A percentile compares a stretch with the other conserved stretches of the same genome.
Evolutionary conservation across 2,329 filamentous ascomycete species (phyloP).

Genomic region (Fusarium acutatum): DNA sequence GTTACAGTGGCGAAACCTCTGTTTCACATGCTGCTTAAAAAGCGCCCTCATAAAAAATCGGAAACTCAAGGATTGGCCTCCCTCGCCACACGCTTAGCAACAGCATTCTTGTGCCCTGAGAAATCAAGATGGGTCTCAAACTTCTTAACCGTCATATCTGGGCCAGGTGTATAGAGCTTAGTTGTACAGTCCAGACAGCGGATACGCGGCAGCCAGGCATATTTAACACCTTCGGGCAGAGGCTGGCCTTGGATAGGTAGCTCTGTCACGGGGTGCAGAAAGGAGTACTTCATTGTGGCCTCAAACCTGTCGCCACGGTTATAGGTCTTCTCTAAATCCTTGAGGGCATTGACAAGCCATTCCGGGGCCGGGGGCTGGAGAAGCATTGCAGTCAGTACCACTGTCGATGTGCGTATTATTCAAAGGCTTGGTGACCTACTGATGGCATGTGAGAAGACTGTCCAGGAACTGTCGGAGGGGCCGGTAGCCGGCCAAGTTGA

Average conservation of each 20-base stretch:
- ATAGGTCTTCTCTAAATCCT: slow-evolving; percentile 74
- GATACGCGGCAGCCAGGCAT: slow-evolving; percentile 88
- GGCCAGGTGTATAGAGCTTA: slow-evolving; percentile 92
- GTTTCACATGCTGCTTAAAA: background rate
- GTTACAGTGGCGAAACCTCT: background rate
- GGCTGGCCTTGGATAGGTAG: slow-evolving; percentile 67
- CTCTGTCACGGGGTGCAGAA: slow-evolving; percentile 77
- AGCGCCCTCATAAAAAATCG: background rate
- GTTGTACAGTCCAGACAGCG: slow-evolving; percentile 91
- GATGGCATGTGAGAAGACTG: slow-evolving; percentile 61
- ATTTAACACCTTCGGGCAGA: slow-evolving; percentile 72
- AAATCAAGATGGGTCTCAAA: slow-evolving; percentile 95
- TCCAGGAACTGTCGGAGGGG: slow-evolving; percentile 67
- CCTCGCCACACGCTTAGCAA: slow-evolving; percentile 51
- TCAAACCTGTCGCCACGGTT: slow-evolving; percentile 83
- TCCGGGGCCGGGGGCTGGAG: slow-evolving; percentile 80
- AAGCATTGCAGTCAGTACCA: slow-evolving; percentile 28
- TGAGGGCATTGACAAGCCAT: slow-evolving; percentile 83
- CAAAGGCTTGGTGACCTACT: slow-evolving; percentile 60
- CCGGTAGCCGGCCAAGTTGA: slow-evolving; percentile 74
- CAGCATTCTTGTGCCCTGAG: slow-evolving; percentile 77
- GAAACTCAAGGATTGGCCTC: slow-evolving; percentile 25
- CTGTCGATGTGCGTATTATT: slow-evolving; percentile 1
- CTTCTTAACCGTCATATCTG: slow-evolving; percentile 84
- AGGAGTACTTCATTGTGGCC: slow-evolving; percentile 88